Base-by-base conservation (phyloP, 345 rosid species). In the Garcia nutans region DNA sequence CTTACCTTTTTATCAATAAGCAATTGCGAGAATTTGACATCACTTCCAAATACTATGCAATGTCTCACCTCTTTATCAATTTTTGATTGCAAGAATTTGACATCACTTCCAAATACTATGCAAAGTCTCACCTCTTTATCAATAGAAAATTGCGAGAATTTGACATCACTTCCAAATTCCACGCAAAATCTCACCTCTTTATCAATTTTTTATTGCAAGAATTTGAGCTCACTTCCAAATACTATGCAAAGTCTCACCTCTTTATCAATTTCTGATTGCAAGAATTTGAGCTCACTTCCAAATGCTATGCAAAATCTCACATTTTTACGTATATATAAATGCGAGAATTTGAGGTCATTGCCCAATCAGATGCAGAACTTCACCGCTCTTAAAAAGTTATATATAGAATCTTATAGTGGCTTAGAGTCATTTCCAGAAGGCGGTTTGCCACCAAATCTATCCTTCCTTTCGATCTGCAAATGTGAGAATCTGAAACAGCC, bases 371-470 rank as follows among this genome's bases (percentile, higher is more conserved):
- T 79, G 79, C 68, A 76, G 31, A 28, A 57, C 50, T 78, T 82
- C 20, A 54, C n/a, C 0, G 11, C 58, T 54, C 58, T 54, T 54
- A 11, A 54, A 28, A 2, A 28, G 31, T 28, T 28, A 37, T 5
- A 4, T 6, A 37, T 37, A 37, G 6, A 37, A 6, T 79, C 80
- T 52, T n/a, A n/a, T n/a, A 22, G 22, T 19, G 17, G 23, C 41
- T 10, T 78, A 16, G 26, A 10, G 31, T 72, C 73, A 20, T 79
- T 79, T 57, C 76, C 82, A 76, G 76, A 69, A 70, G 80, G 71
- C 10, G 85, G 85, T 57, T 69, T 79, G 37, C 82, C 85, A 9
- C 74, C 80, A 16, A 72, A 73, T 23, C 61, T 82, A 15, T 10
- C 54, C 1, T 19, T 67, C 10, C 70, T 76, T 62, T 16, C 33